phyloP scores from a whole-genome alignment of 2,329 filamentous ascomycete species.

The Fusarium poae region DNA sequence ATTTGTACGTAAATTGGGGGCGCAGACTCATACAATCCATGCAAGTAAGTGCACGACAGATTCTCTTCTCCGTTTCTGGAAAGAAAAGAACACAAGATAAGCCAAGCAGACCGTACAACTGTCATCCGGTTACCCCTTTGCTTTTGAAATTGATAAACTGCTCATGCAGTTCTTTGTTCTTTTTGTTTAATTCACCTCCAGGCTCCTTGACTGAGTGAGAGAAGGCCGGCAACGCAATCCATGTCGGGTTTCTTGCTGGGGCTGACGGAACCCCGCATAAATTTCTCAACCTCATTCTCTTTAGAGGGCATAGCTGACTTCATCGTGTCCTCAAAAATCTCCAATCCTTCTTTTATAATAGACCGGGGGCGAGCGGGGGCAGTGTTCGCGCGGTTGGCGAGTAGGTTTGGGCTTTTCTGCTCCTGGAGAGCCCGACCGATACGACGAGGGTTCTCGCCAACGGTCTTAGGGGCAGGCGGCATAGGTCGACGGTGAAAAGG shows the following conservation, averaged over 20 bases:
- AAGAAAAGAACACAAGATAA: slow-evolving; percentile 34
- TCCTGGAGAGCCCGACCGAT: slow-evolving; percentile 59
- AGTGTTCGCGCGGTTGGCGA: slow-evolving; percentile 58
- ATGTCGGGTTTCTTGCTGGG: slow-evolving; percentile 83
- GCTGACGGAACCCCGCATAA: slow-evolving; percentile 76
- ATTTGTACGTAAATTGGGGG: slow-evolving; percentile 29
- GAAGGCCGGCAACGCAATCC: slow-evolving; percentile 88
- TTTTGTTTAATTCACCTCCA: slow-evolving; percentile 69
- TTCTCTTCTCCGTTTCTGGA: slow-evolving; percentile 29
- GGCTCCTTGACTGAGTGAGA: slow-evolving; percentile 92
- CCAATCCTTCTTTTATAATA: slow-evolving; percentile 53
- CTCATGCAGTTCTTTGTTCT: slow-evolving; percentile 5
- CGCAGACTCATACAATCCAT: slow-evolving; percentile 32
- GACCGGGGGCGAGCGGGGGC: slow-evolving; percentile 55
- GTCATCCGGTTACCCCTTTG: slow-evolving; percentile 28
- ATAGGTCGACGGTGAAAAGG: slow-evolving; percentile 53
- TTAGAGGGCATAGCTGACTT: slow-evolving; percentile 42
- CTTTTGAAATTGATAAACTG: slow-evolving; percentile 24
- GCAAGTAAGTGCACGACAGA: slow-evolving; percentile 29
- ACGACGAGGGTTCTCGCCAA: slow-evolving; percentile 56
- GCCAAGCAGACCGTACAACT: slow-evolving; percentile 18
- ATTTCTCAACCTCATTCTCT: slow-evolving; percentile 75
- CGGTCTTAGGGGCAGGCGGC: slow-evolving; percentile 50
- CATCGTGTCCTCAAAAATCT: slow-evolving; percentile 67
- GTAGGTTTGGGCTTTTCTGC: slow-evolving; percentile 52